phyloP scores from a whole-genome alignment of 2,329 filamentous ascomycete genomes.

The Aspergillus fijiensis region DNA sequence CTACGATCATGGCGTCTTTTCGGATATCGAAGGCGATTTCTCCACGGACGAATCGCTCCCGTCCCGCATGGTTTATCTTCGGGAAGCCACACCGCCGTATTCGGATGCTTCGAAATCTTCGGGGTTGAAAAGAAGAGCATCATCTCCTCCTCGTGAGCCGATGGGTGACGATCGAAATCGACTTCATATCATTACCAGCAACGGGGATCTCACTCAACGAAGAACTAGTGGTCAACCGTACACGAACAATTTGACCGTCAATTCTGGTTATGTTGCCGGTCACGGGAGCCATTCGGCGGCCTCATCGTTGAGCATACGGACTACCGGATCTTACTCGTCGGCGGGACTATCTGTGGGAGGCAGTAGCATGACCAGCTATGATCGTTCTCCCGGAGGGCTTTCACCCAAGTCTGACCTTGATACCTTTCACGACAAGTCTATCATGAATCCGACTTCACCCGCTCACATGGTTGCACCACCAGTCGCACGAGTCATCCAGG shows the following conservation, averaged over 20 bases:
- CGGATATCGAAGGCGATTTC: slow-evolving; percentile 47
- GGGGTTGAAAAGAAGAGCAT: slow-evolving; percentile 64
- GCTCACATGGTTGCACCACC: slow-evolving; percentile 40
- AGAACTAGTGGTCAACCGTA: slow-evolving; percentile 55
- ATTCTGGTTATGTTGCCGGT: slow-evolving; percentile 55
- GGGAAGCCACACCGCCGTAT: slow-evolving; percentile 41
- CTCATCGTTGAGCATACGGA: slow-evolving; percentile 61
- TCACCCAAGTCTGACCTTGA: slow-evolving; percentile 60
- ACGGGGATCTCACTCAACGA: slow-evolving; percentile 55
- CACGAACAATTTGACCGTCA: slow-evolving; percentile 55
- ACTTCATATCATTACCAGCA: slow-evolving; percentile 39
- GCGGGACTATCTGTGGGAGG: slow-evolving; percentile 59
- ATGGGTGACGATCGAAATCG: slow-evolving; percentile 36
- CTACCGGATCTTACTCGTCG: slow-evolving; percentile 61
- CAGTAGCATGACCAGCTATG: slow-evolving; percentile 65
- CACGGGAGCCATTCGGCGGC: slow-evolving; percentile 65
- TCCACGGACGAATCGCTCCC: slow-evolving; percentile 39
- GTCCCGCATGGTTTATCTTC: slow-evolving; percentile 38
- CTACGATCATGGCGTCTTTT: slow-evolving; percentile 61
- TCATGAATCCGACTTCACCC: slow-evolving; percentile 48
- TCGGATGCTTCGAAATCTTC: slow-evolving; percentile 43
- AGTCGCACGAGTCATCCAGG: slow-evolving; percentile 37
- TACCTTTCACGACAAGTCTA: slow-evolving; percentile 54
- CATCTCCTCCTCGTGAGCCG: slow-evolving; percentile 60
- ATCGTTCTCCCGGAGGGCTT: slow-evolving; percentile 60